Evolutionary conservation across 768 basidiomycete species (phyloP).

Genomic region (Xerocomus spinulosus): DNA sequence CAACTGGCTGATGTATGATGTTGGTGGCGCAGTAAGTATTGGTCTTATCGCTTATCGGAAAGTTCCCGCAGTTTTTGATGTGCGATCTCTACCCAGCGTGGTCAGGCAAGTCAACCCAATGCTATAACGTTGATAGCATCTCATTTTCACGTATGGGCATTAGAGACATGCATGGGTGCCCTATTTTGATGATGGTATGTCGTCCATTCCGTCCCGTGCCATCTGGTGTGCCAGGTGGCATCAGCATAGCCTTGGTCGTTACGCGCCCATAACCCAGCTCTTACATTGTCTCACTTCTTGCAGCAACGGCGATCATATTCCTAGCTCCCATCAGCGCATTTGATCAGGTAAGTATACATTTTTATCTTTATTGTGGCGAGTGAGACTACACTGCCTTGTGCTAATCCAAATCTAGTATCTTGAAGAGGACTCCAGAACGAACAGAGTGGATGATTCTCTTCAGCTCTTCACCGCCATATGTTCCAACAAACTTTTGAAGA

Average conservation of each 20-base stretch:
- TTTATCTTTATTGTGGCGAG: neutral
- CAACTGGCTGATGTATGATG: constrained; percentile 79
- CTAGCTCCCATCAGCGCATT: constrained; percentile 83
- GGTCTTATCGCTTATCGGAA: neutral
- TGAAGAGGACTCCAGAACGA: constrained; percentile 75
- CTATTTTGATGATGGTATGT: constrained; percentile 78
- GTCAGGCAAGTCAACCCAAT: constrained; percentile 44
- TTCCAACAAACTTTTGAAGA: constrained; percentile 66
- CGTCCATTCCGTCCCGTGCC: constrained; percentile 2
- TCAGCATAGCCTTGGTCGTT: constrained; percentile 16
- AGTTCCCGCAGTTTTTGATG: neutral
- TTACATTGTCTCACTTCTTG: constrained; percentile 6
- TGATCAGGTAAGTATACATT: constrained; percentile 70
- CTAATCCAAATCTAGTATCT: constrained; percentile 51
- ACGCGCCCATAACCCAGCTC: constrained; percentile 7
- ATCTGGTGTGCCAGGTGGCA: constrained; percentile 9
- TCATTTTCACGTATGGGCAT: constrained; percentile 12
- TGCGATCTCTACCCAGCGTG: constrained; percentile 39
- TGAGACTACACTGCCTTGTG: constrained; percentile 12
- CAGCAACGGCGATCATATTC: constrained; percentile 83
- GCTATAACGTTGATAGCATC: constrained; percentile 10
- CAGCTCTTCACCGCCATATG: constrained; percentile 75
- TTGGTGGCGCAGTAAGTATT: constrained; percentile 70
- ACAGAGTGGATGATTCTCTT: constrained; percentile 77
- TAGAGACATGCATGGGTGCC: constrained; percentile 80